Percentiles rank a stretch among this genome's conserved stretches.
phyloP scores from a whole-genome alignment of 176 grass and related monocot species.

The Chloris gayana region DNA sequence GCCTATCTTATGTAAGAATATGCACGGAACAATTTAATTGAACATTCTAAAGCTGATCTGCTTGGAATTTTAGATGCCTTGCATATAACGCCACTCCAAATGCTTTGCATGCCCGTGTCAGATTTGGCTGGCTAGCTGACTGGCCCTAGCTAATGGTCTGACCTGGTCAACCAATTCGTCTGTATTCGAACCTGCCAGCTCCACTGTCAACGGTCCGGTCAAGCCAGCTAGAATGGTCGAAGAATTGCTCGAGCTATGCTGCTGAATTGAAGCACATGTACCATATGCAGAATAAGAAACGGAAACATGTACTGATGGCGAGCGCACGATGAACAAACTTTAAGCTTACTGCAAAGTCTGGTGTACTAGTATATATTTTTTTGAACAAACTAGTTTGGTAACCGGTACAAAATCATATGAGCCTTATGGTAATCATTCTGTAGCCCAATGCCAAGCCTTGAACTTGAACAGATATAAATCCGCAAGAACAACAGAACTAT shows the following conservation, averaged over 20 bases:
- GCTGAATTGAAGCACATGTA: neutral
- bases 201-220: constrained; percentile 24
- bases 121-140: neutral
- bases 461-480: neutral
- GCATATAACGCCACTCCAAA: too few relatives aligned
- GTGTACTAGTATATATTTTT: neutral
- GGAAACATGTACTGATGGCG: too few relatives aligned
- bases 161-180: neutral
- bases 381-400: neutral
- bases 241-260: neutral
- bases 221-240: constrained; percentile 14
- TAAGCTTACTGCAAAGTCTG: neutral
- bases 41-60: too few relatives aligned
- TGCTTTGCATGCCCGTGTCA: neutral
- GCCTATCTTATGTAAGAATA: too few relatives aligned
- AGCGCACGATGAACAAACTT: too few relatives aligned
- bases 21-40: too few relatives aligned
- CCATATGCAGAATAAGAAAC: too few relatives aligned
- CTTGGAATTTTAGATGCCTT: too few relatives aligned
- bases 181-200: neutral
- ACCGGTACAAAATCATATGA: neutral
- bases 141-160: neutral
- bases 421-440: neutral
- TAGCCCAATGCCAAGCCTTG: constrained; percentile 4
- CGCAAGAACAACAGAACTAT: neutral